Conservation (phyloP, 768 basidiomycete species). For the Russula foetens region DNA sequence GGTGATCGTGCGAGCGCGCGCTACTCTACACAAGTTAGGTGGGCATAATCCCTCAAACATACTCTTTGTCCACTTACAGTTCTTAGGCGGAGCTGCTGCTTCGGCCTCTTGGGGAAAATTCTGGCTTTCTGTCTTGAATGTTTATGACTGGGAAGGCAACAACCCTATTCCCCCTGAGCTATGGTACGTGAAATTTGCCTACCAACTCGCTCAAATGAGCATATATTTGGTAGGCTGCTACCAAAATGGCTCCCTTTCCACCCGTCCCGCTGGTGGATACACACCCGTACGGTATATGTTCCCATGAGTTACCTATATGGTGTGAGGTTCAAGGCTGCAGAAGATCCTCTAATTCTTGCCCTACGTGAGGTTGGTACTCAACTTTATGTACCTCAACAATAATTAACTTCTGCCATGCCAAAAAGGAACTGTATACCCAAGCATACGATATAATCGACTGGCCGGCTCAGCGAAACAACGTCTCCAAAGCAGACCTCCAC, state of each 20-base stretch:
- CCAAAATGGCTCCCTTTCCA: slow-evolving; percentile 92
- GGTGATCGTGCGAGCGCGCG: slow-evolving; percentile 71
- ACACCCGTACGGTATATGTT: slow-evolving; percentile 83
- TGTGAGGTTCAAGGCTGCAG: slow-evolving; percentile 54
- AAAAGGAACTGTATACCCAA: slow-evolving; percentile 75
- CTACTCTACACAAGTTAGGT: slow-evolving; percentile 79
- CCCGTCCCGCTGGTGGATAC: slow-evolving; percentile 97
- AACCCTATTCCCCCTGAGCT: slow-evolving; percentile 89
- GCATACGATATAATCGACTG: slow-evolving; percentile 81
- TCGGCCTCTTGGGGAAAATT: slow-evolving; percentile 94
- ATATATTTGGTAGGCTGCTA: slow-evolving; percentile 51
- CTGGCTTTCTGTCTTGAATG: slow-evolving; percentile 87
- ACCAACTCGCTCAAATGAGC: background rate
- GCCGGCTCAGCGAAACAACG: slow-evolving; percentile 84
- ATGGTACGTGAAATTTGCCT: slow-evolving; percentile 43
- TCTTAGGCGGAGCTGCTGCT: slow-evolving; percentile 64
- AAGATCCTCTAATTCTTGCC: slow-evolving; percentile 67
- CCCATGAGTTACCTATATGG: slow-evolving; percentile 88
- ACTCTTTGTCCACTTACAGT: background rate
- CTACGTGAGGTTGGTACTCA: slow-evolving; percentile 53
- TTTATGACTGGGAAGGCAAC: slow-evolving; percentile 93
- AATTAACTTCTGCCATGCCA: background rate
- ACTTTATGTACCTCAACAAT: background rate
- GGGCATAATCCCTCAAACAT: slow-evolving; percentile 6
- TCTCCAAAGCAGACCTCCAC: slow-evolving; percentile 75